Base-by-base conservation (phyloP, 805 yeast genomes). In the Kluyveromyces dobzhanskii region DNA sequence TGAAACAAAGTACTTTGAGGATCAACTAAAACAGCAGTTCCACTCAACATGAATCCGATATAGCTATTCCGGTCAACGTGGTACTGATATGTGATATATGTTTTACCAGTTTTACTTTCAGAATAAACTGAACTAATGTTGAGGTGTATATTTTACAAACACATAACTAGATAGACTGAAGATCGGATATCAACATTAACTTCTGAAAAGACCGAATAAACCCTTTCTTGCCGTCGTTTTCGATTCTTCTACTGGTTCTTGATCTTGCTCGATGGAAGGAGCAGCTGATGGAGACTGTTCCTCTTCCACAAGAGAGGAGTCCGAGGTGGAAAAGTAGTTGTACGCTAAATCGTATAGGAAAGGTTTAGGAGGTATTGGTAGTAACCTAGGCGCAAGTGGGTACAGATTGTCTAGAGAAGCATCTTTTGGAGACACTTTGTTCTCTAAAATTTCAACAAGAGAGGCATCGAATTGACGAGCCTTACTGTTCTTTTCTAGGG, bases 331-430 rank as follows among this genome's bases (percentile, higher is more conserved):
- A 38, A 88, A 72, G 54, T 84, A 87, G 57, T 87, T 88, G 67
- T 70, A 88, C 0, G 94, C 97, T 47, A 85, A 68, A 57, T 90
- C 98, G 52, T 86, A 92, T 52, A 88, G 72, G 8, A 87, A 94
- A 0, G 98, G 96, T 61, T 92, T 90, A 41, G 80, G 75, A 38
- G 78, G 71, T 1, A 84, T 75, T 1, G 94, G 83, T 45, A 63
- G 65, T 30, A 86, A 35, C n/a, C 51, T 47, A 40, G 74, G 64
- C 40, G 55, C 62, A 30, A 50, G 19, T 21, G 56, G 61, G 39
- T 57, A 56, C 18, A 58, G 33, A 24, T 54, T 59, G 12, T 49
- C 45, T 32, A 54, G 24, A 17, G 41, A 44, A 19, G 53, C 45
- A 26, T 50, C 53, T 11, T 33, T 27, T 17, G 61, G 57, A 9